phyloP scores from a whole-genome alignment of 139 green algal genomes.

The Choricystis sp. region DNA sequence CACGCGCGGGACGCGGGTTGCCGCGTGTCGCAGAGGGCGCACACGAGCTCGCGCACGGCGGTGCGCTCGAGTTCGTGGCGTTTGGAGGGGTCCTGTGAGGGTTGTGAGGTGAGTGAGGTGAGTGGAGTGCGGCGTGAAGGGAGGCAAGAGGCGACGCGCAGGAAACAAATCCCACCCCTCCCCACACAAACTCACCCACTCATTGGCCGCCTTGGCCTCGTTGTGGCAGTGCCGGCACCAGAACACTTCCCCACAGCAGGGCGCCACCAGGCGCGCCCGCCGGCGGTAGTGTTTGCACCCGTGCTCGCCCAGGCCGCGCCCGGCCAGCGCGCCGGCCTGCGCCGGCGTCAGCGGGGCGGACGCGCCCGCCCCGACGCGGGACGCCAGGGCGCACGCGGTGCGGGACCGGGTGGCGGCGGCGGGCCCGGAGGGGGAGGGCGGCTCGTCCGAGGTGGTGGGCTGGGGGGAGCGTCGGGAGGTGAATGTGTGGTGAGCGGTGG shows the following conservation, averaged over 20 bases:
- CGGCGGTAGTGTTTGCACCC: constrained; percentile 68
- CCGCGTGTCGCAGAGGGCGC: constrained; percentile 46
- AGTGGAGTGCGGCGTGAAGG: neutral
- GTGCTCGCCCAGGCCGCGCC: constrained; percentile 13
- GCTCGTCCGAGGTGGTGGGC: too few species aligned
- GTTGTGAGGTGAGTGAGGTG: neutral
- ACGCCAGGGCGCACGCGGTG: constrained; percentile 2
- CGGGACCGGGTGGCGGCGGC: neutral
- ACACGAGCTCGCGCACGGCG: constrained; percentile 54
- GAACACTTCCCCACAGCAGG: constrained; percentile 57
- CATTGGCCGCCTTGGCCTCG: constrained; percentile 37
- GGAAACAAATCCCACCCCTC: neutral
- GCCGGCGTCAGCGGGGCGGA: neutral
- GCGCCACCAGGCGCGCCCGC: constrained; percentile 55
- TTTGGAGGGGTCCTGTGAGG: constrained; percentile 40
- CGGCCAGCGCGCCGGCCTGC: neutral
- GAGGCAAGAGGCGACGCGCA: neutral
- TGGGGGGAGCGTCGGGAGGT: too few species aligned
- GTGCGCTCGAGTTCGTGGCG: constrained; percentile 64
- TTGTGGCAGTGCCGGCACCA: constrained; percentile 85
- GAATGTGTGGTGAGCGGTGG: too few species aligned
- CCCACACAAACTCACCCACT: constrained; percentile 39
- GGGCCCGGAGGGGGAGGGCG: neutral
- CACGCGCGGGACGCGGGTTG: constrained; percentile 51
- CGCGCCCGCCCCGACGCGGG: constrained; percentile 4